Evolutionary conservation across 1,284 basidiomycete species (phyloP), one percentile per base, ranked within the genome.

Genomic region (Puccinia horiana): DNA sequence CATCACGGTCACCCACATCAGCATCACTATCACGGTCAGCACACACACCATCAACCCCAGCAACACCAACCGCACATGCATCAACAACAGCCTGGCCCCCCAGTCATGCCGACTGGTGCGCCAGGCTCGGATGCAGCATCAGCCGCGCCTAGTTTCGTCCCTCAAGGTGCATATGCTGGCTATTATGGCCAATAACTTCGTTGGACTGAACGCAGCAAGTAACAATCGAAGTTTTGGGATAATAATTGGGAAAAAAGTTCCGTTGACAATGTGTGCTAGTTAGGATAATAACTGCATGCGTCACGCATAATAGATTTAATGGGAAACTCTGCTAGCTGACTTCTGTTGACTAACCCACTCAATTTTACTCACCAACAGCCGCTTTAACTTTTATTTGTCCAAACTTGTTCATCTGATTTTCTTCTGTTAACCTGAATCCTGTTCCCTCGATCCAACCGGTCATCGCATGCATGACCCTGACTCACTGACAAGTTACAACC

Each of bases 101-200:
- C 67, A 8, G 54, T 18, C 40, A 49, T 74, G 56, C 69, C 40
- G 18, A 61, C 79, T 40, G 44, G 70, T 65, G 42, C 32, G 29
- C 44, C 69, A 35, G 58, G 65, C 18, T 35, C 69, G 4, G 72
- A 81, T 18, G 32, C 56, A 23, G 58, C 72, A 47, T 56, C 79
- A 65, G 58, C 70, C 23, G 79, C 79, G 11, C 79, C 79, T 26
- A 54, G 40, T 29, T 81, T 81, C 29, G 78, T 80, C 54, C 78
- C 78, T 35, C 79, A 81, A 54, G 58, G 70, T n/a, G 26, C 49
- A 16, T 81, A 81, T 35, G 69, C 79, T 20, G 79, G 79, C 29
- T 81, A 81, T 47, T 81, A 72, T 81, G 79, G 56, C 40, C 79
- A 81, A 75, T 81, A 40, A 52, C 58, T 54, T 23, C 32, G 20